Evolutionary conservation across 2,329 filamentous ascomycete species (phyloP), one percentile per base, ranked within the genome.

Genomic region (Simplicillium aogashimaense): DNA sequence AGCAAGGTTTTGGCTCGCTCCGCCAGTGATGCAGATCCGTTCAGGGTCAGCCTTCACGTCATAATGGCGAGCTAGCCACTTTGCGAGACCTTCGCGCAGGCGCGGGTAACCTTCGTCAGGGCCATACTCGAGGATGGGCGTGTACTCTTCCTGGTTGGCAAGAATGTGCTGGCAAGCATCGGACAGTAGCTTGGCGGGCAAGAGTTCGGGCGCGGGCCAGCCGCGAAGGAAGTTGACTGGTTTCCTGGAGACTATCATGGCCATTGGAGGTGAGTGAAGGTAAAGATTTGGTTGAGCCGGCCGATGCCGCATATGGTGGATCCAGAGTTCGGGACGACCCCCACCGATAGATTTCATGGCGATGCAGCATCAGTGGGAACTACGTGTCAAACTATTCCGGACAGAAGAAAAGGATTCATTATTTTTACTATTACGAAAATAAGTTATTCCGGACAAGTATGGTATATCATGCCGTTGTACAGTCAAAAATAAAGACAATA

Each of bases 1-100:
- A 0, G 83, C 86, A 3, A 94, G 59, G 54, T 81, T 88, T 67
- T 94, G 88, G 48, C 79, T 86, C 3, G 89, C 89, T 13, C 89
- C 89, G 35, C 88, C 87, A 0, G 85, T 86, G 55, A 95, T 81
- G 54, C 81, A 84, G 40, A 95, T 81, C 28, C 86, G 72, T 3
- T 76, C 68, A 4, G 70, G 53, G 12, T 69, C 67, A 6, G 58
- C 49, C 42, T 49, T 41, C 9, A 59, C 52, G 37, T 56, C 47
- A 54, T 86, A 90, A 51, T 81, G 81, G 1, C 54, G 50, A 1
- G 68, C 72, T 32, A 95, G 66, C 84, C 86, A 95, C 31, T 61
- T 54, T 3, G 86, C 81, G 29, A 95, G 62, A 32, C 76, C 71
- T 45, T 76, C 66, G 12, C 86, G 74, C 30, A 92, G 67, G n/a